Conservation (phyloP, 2,329 filamentous ascomycete species). For the Aspergillus glaucus region DNA sequence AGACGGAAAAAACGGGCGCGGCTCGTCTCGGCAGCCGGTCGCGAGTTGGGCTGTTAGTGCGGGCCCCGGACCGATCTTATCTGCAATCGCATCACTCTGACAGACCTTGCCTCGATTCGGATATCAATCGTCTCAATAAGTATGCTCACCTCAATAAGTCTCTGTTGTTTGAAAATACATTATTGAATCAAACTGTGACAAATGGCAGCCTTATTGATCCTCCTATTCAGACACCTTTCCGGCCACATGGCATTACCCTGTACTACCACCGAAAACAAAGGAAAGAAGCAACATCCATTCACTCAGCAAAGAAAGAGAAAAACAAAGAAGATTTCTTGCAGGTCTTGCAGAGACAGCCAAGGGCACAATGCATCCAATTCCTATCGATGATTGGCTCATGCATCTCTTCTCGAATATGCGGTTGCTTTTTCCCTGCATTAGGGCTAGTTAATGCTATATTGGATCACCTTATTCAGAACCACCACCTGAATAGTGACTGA, state of each 20-base stretch:
- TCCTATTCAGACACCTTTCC: not conserved
- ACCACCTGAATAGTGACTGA: no score
- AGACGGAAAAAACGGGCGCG: slow-evolving; percentile 26
- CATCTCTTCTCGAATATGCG: not conserved
- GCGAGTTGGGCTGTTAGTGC: not conserved
- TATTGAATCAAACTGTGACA: no score
- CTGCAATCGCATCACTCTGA: slow-evolving; percentile 1
- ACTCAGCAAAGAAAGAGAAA: not conserved
- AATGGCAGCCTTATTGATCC: not conserved
- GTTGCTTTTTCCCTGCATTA: no score
- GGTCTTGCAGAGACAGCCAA: not conserved
- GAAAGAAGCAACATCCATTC: not conserved
- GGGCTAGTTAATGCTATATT: no score
- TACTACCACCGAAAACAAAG: not conserved
- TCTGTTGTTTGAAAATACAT: no score
- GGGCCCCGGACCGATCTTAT: slow-evolving; percentile 4
- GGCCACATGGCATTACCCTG: not conserved
- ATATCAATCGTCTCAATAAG: not conserved
- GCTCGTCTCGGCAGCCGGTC: slow-evolving; percentile 28
- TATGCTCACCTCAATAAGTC: not conserved
- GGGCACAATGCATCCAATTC: not conserved
- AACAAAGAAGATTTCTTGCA: no score
- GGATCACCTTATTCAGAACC: no score
- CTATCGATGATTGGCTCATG: not conserved
- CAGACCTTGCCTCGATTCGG: not conserved